Evolutionary conservation across 2,329 filamentous ascomycete genomes (phyloP), one percentile per base, ranked within the genome.

Genomic region (Metarhizium sp.): DNA sequence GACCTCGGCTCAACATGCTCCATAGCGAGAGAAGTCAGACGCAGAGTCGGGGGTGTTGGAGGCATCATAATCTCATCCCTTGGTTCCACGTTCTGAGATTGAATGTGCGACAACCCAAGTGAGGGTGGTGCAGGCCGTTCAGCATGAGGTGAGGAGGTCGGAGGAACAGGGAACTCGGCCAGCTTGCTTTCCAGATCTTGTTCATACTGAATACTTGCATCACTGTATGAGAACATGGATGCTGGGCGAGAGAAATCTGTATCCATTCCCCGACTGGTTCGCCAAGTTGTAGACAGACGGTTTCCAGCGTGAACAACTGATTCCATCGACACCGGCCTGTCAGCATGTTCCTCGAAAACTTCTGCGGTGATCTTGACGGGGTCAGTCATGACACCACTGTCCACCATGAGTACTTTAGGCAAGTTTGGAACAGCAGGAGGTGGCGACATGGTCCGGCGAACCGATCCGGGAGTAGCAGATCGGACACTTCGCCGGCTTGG

Each of bases 371-470:
- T 68, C 43, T 72, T 73, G 56, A 83, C 71, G 1, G 79, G 76
- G 6, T 86, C 82, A 0, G 82, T 85, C 78, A 86, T 84, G 62
- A 77, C 79, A 30, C 77, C 74, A 40, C 74, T 78, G 59, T 86
- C 81, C 10, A 84, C 75, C 81, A 85, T 86, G 36, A 77, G 71
- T 8, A 74, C 66, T 64, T 69, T 78, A 14, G 78, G 75, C 59
- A 83, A 57, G 32, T 71, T 69, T 2, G 83, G 82, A 6, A 79
- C 63, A 6, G 75, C 67, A 1, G 77, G 75, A 20, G 73, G 69
- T 14, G 78, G 75, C n/a, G 78, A 76, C 18, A 67, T 61, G 29
- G 70, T 69, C 43, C 70, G 72, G 46, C 74, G 66, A 25, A 71
- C 67, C 11, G 79, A 81, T 30, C 69, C 75, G 25, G 79, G 78